A percentile compares a stretch with the other conserved stretches of the same genome.
phyloP scores from a whole-genome alignment of 352 stramenopile genomes.

The Hyphochytrium catenoides region DNA sequence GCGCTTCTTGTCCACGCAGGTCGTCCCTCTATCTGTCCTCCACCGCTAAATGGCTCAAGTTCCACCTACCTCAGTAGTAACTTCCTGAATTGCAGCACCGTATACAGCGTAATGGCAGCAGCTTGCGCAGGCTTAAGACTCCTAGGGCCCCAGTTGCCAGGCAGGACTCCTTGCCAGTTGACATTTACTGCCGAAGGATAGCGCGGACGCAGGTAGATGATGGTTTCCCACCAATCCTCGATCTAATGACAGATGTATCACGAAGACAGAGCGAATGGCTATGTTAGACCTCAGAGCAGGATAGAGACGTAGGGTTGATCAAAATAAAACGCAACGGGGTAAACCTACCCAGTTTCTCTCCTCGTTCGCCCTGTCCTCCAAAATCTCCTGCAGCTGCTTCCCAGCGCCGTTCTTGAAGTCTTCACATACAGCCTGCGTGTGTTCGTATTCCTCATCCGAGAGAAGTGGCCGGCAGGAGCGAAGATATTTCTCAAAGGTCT shows the following conservation, averaged over 20 bases:
- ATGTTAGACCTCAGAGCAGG: too few relatives aligned
- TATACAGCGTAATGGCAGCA: conserved; percentile 51
- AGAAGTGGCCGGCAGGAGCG: conserved; percentile 73
- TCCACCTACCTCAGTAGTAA: conserved; percentile 57
- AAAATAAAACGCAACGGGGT: too few relatives aligned
- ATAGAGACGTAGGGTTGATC: too few relatives aligned
- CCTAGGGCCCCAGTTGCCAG: conserved; percentile 64
- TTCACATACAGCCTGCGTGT: conserved; percentile 66
- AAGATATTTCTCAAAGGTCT: conserved; percentile 76
- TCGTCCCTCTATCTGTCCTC: too few relatives aligned
- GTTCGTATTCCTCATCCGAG: conserved; percentile 47
- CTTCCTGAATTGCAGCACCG: conserved; percentile 73
- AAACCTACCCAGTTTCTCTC: conserved; percentile 55
- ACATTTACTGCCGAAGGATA: conserved; percentile 91
- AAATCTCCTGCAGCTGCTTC: conserved; percentile 59
- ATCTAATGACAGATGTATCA: too few relatives aligned
- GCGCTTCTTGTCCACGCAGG: too few relatives aligned
- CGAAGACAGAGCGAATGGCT: too few relatives aligned
- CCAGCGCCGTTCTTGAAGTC: conserved; percentile 68
- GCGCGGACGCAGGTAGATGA: conserved; percentile 78
- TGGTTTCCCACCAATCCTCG: conserved; percentile 88
- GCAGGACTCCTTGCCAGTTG: conserved; percentile 91
- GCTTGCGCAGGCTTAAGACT: conserved; percentile 74
- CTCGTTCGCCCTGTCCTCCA: conserved; percentile 50
- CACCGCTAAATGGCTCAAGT: too few relatives aligned